Evolutionary conservation across 2,329 filamentous ascomycete genomes (phyloP).

Genomic region (Botryotinia calthae): DNA sequence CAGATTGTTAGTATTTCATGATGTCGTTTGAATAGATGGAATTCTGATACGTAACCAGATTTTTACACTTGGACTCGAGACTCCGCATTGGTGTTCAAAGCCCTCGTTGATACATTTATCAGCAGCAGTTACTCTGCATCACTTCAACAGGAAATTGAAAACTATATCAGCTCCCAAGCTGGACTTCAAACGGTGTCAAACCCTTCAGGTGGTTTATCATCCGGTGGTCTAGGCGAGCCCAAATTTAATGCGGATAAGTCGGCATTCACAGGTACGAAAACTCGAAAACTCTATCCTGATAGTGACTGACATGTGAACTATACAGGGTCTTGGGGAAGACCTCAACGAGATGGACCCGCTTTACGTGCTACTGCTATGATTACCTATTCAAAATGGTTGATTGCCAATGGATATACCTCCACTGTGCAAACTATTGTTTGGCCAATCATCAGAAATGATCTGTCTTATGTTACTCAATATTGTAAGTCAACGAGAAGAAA

Average conservation of each 20-base stretch:
- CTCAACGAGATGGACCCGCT: conserved; percentile 76
- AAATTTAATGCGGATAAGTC: conserved; percentile 67
- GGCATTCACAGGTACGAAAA: conserved; percentile 52
- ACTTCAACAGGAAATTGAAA: conserved; percentile 55
- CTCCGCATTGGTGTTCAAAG: conserved; percentile 67
- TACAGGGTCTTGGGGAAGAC: conserved; percentile 63
- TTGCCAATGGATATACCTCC: conserved; percentile 55
- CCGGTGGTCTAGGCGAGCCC: conserved; percentile 63
- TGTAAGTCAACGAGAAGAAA: conserved; percentile 42
- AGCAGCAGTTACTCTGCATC: conserved; percentile 48
- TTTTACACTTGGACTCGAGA: conserved; percentile 80
- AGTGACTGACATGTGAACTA: neutral
- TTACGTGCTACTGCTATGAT: conserved; percentile 72
- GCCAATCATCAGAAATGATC: conserved; percentile 74
- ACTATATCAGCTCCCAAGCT: conserved; percentile 68
- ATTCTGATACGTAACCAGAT: conserved; percentile 48
- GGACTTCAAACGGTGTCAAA: conserved; percentile 57
- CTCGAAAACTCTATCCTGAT: neutral
- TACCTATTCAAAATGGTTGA: conserved; percentile 68
- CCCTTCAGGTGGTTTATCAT: conserved; percentile 45
- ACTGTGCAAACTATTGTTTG: conserved; percentile 55
- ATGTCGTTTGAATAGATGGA: neutral
- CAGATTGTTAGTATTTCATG: conserved; percentile 50
- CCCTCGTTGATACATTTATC: conserved; percentile 63
- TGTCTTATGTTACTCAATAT: conserved; percentile 72